A percentile compares a stretch with the other conserved stretches of the same genome.
Conservation (phyloP, 805 yeast genomes). For the Ogataea zsoltii region DNA sequence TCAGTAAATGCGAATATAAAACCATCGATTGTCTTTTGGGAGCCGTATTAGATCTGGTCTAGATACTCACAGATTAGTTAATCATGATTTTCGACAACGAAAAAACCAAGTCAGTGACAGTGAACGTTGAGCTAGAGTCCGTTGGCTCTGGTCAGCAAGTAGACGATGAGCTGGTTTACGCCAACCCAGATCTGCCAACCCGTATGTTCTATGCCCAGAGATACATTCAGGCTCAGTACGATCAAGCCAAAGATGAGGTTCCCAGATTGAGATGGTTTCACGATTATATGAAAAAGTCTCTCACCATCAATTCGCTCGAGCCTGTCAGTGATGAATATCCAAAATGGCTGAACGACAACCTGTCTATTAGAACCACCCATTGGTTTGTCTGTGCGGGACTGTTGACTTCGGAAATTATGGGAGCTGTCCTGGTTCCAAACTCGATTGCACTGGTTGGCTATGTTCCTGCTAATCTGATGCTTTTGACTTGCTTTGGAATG, state of each 20-base stretch:
- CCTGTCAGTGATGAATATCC: conserved; percentile 13
- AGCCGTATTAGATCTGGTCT: no score
- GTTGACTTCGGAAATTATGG: conserved; percentile 27
- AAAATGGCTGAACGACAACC: conserved; percentile 19
- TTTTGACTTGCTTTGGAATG: conserved; percentile 14
- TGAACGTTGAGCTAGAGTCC: conserved; percentile 2
- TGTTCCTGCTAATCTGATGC: conserved; percentile 18
- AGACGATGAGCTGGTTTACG: conserved; percentile 1
- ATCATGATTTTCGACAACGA: no score
- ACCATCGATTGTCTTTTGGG: no score
- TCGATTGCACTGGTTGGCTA: conserved; percentile 17
- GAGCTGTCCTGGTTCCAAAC: conserved; percentile 22
- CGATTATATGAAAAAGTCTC: conserved; percentile 8
- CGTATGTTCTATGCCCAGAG: conserved; percentile 27
- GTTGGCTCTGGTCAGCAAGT: neutral
- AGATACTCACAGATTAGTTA: no score
- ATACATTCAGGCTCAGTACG: conserved; percentile 20
- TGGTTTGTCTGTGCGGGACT: conserved; percentile 25
- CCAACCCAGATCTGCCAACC: conserved; percentile 11
- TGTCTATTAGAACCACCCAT: conserved; percentile 20
- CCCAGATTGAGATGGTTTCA: conserved; percentile 11
- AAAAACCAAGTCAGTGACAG: neutral
- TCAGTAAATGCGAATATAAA: no score
- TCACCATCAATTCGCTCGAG: conserved; percentile 10
- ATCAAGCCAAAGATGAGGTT: conserved; percentile 10